phyloP scores from a whole-genome alignment of 805 yeast species.

The Candida ficus region DNA sequence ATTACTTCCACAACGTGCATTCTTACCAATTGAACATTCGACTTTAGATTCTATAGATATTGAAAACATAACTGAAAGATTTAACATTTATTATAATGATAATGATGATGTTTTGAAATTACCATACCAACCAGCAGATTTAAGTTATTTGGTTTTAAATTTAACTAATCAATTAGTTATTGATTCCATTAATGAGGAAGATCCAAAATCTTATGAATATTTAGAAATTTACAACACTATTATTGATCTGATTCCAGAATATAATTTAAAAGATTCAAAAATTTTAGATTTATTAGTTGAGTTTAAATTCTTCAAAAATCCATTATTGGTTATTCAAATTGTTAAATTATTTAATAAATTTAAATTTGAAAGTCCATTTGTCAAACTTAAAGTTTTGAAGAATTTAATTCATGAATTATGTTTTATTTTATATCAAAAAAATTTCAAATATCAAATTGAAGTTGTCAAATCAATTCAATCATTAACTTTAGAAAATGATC shows the following conservation, averaged over 20 bases:
- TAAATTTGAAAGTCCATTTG: conserved; percentile 23
- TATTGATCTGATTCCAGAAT: conserved; percentile 43
- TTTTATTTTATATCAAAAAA: conserved; percentile 7
- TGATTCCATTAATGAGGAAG: conserved; percentile 17
- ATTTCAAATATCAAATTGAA: conserved; percentile 55
- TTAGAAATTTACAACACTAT: conserved; percentile 32
- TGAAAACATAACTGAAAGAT: conserved; percentile 22
- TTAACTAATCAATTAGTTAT: conserved; percentile 25
- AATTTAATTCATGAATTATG: conserved; percentile 19
- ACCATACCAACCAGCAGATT: conserved; percentile 40
- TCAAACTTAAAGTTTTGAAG: conserved; percentile 17
- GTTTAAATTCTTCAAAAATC: conserved; percentile 10
- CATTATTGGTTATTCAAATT: conserved; percentile 23
- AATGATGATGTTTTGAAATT: conserved; percentile 25
- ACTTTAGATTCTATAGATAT: conserved; percentile 12
- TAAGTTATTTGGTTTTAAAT: conserved; percentile 37
- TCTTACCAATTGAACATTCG: conserved; percentile 47
- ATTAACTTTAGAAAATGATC: conserved; percentile 48
- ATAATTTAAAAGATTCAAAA: conserved; percentile 29
- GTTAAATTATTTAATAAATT: conserved; percentile 27
- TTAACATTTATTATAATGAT: conserved; percentile 31
- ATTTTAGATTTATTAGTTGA: conserved; percentile 27
- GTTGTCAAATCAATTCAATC: conserved; percentile 60
- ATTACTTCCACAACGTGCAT: conserved; percentile 59
- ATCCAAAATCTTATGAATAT: conserved; percentile 22